phyloP scores from a whole-genome alignment of 495 filamentous ascomycete genomes.

The Chaetomidium leptoderma region DNA sequence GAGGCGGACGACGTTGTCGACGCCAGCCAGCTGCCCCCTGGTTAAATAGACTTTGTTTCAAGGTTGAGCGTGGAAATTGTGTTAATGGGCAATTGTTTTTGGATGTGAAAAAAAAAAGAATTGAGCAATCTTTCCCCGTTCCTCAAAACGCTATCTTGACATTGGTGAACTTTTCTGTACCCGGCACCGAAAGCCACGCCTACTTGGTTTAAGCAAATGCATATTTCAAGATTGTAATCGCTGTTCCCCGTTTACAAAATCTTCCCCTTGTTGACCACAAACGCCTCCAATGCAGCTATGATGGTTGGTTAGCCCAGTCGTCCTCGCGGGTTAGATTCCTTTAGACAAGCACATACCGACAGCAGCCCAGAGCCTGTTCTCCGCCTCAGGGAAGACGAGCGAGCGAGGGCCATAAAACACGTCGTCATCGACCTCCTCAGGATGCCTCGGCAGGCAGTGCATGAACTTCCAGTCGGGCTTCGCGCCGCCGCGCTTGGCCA shows the following conservation, averaged over 20 bases:
- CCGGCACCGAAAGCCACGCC: constrained; percentile 19
- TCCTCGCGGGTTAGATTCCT: background rate
- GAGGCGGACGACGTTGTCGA: constrained; percentile 90
- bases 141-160: background rate
- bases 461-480: constrained; percentile 94
- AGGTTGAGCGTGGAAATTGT: background rate
- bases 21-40: constrained; percentile 85
- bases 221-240: constrained; percentile 13
- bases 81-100: background rate
- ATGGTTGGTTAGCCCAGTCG: constrained; percentile 17
- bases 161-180: constrained; percentile 13
- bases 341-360: constrained; percentile 50
- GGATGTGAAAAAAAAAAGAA: background rate
- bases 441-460: constrained; percentile 95
- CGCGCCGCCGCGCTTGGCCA: constrained; percentile 80
- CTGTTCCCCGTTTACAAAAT: constrained; percentile 29
- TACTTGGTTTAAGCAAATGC: constrained; percentile 12
- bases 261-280: constrained; percentile 85
- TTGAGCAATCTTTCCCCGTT: constrained; percentile 3
- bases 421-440: constrained; percentile 88
- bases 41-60: constrained; percentile 49
- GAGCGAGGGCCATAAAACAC: constrained; percentile 82
- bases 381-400: constrained; percentile 87
- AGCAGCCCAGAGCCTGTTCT: constrained; percentile 89
- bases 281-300: constrained; percentile 72